Base-by-base conservation (phyloP, 768 basidiomycete genomes). In the Russula sp. region DNA sequence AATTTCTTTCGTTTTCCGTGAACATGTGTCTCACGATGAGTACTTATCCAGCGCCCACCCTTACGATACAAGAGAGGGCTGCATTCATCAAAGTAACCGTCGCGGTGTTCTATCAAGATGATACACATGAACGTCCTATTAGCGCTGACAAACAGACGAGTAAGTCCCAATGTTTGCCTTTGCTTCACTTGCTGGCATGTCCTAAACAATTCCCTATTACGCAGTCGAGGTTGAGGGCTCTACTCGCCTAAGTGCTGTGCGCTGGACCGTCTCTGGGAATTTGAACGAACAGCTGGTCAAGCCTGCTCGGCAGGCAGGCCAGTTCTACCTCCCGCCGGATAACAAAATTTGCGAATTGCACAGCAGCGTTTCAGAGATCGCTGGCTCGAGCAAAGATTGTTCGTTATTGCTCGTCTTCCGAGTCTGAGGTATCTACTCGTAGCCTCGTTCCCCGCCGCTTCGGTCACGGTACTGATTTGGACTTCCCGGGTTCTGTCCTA, bases 211-310 rank as follows among this genome's bases (percentile, higher is more conserved):
- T 14, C 16, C 16, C 2, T 16, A 14, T 9, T 22, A 36, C 42
- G 6, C n/a, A 64, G 63, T 55, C 16, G 40, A 24, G 2, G 7
- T 56, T 9, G 63, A 64, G 18, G 22, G 53, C 42, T 34, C 63
- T 7, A 46, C 63, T 14, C 59, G 52, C 9, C 53, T 64, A 10
- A 26, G 58, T 14, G 58, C 63, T 14, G 26, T 64, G 44, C 63
- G 63, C 36, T 64, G 63, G 63, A 50, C 52, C 1, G 18, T 59
- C 11, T 52, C 58, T 14, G 51, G 58, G 16, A 36, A 3, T 2
- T 22, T 64, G n/a, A 18, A 38, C 2, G 38, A 49, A 14, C 18
- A 38, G 22, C 38, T 64, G 1, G 52, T 20, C 18, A 54, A n/a
- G 22, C 36, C 26, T 22, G 38, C 52, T 38, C 63, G 63, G 34